Base-by-base conservation (phyloP, 805 yeast species). In the Candida namnaoensis region DNA sequence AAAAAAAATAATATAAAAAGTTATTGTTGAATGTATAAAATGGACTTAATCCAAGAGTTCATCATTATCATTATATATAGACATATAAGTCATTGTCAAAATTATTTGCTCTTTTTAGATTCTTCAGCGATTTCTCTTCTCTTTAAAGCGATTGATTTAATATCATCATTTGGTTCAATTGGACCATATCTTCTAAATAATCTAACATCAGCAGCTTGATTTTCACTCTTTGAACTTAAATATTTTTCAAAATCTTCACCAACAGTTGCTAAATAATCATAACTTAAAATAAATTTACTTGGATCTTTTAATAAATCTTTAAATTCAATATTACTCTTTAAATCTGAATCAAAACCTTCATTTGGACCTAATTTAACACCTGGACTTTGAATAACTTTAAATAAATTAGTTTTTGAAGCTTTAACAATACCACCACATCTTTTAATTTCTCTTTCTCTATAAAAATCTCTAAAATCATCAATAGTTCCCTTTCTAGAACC, bases 401-500 rank as follows among this genome's bases (percentile, higher is more conserved):
- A 78, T 39, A 80, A 57, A 19, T 96, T 96, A 26, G 74, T 66
- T 56, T 76, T 77, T 58, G 78, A 82, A 9, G 96, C 95, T 53
- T 76, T 73, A 40, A 88, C 74, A 52, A 86, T 68, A 24, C 88
- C 86, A 44, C 95, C 96, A 50, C 69, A 75, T 52, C 75, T 69
- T 49, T 78, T 73, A 57, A 84, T 76, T 53, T 73, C 72, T 51
- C 63, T 65, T 39, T 80, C 77, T 53, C 91, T 78, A 69, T 78
- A 82, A 53, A 65, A 70, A 46, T 79, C 82, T 53, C 75, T 76
- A 71, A 82, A 91, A 47, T 78, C 88, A 34, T 77, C 82, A 26
- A 77, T 65, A 19, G 81, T 72, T 12, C 82, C 82, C 50, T 80
- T 80, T 61, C 80, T 82, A 24, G 93, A 74, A 41, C 96, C 95